Evolutionary conservation across 1,284 basidiomycete species (phyloP).

Genomic region (Volvariella surrecta): DNA sequence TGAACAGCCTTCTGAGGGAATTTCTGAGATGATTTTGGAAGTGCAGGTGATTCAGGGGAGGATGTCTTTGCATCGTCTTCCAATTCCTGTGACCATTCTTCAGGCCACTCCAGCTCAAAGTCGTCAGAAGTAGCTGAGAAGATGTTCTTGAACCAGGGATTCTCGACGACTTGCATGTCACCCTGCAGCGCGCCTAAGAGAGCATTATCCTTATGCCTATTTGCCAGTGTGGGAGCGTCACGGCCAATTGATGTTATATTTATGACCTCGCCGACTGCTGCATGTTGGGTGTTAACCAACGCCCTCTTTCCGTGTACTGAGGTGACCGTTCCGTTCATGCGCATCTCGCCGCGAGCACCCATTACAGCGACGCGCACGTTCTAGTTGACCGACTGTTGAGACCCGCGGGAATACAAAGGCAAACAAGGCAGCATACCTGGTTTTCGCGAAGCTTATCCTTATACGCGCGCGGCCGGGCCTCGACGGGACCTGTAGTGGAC

Average conservation of each 20-base stretch:
- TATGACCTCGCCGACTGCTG: slow-evolving; percentile 18
- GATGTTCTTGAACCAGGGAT: slow-evolving; percentile 52
- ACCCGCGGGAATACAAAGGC: not conserved
- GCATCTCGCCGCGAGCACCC: slow-evolving; percentile 16
- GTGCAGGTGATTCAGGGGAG: slow-evolving; percentile 7
- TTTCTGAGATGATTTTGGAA: not conserved
- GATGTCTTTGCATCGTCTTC: slow-evolving; percentile 6
- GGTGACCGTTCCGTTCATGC: slow-evolving; percentile 15
- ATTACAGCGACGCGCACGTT: slow-evolving; percentile 17
- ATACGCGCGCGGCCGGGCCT: slow-evolving; percentile 27
- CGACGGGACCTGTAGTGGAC: slow-evolving; percentile 15
- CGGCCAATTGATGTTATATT: slow-evolving; percentile 37
- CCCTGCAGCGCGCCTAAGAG: slow-evolving; percentile 47
- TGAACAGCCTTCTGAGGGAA: not conserved
- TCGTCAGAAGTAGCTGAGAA: slow-evolving; percentile 28
- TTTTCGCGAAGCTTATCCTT: slow-evolving; percentile 30
- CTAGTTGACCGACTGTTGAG: slow-evolving; percentile 13
- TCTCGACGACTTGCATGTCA: slow-evolving; percentile 27
- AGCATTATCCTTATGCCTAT: slow-evolving; percentile 31
- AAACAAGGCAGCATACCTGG: slow-evolving; percentile 14
- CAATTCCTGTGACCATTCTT: slow-evolving; percentile 18
- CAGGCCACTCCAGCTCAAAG: slow-evolving; percentile 35
- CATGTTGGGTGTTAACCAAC: slow-evolving; percentile 1
- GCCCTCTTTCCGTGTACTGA: too few relatives aligned
- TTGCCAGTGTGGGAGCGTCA: slow-evolving; percentile 45